phyloP scores from a whole-genome alignment of 495 filamentous ascomycete species.

The Apiosordaria backusii region DNA sequence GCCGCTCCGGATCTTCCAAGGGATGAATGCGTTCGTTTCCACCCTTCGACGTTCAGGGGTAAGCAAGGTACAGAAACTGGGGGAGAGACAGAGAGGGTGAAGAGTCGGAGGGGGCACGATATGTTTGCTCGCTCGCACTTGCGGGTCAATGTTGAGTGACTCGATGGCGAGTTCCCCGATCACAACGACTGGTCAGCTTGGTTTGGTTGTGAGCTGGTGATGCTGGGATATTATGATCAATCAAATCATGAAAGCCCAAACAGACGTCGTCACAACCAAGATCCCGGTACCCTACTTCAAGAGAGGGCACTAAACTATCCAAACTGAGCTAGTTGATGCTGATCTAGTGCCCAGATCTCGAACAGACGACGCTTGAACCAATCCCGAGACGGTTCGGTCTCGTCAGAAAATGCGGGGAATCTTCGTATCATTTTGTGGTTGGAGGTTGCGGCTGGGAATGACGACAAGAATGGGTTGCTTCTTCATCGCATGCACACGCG shows the following conservation, averaged over 20 bases:
- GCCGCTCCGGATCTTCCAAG: background rate
- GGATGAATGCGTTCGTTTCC: background rate
- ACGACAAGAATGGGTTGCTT: constrained; percentile 1
- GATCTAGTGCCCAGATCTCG: background rate
- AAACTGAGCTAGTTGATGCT: background rate
- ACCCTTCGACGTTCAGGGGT: background rate
- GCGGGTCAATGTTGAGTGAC: background rate
- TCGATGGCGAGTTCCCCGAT: background rate
- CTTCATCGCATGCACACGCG: background rate
- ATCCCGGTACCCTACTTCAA: background rate
- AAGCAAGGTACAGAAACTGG: background rate
- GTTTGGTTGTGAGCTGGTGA: background rate
- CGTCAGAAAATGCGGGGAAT: background rate
- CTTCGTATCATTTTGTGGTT: background rate
- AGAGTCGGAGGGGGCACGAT: too few relatives aligned
- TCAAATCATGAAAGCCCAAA: background rate
- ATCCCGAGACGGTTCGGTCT: background rate
- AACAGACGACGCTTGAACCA: background rate
- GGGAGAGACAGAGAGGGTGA: too few relatives aligned
- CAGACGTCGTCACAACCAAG: background rate
- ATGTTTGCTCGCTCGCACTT: background rate
- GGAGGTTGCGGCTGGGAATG: background rate
- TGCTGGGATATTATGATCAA: background rate
- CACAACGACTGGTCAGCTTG: background rate
- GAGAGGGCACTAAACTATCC: background rate